Evolutionary conservation across 2,329 filamentous ascomycete species (phyloP).

Genomic region (Ophiostoma tasmaniense): DNA sequence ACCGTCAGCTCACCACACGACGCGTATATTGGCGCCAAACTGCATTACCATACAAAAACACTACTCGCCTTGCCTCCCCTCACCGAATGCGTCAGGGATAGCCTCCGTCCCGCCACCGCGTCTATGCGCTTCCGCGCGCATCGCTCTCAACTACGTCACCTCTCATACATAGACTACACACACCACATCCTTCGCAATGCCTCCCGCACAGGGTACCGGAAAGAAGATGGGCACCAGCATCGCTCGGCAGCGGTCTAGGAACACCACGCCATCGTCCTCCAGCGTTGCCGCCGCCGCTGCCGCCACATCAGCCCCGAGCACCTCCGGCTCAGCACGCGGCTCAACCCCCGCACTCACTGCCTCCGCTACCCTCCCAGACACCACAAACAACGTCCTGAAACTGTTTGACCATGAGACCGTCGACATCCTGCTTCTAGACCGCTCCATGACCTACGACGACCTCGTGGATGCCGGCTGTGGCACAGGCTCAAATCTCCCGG

Average conservation of each 20-base stretch:
- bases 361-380: slow-evolving; percentile 45
- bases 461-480: slow-evolving; percentile 52
- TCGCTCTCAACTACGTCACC: background rate
- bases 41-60: background rate
- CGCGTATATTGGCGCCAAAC: background rate
- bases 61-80: background rate
- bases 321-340: slow-evolving; percentile 24
- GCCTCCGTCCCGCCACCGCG: background rate
- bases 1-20: background rate
- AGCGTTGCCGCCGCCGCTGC: slow-evolving; percentile 15
- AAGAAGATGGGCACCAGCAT: slow-evolving; percentile 57
- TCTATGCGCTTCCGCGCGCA: slow-evolving; percentile 3
- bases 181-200: background rate
- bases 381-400: slow-evolving; percentile 50
- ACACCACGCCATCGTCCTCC: slow-evolving; percentile 57
- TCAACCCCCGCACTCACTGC: slow-evolving; percentile 29
- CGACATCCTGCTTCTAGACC: background rate
- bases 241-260: slow-evolving; percentile 61
- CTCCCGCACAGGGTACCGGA: slow-evolving; percentile 30
- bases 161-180: background rate
- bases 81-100: background rate
- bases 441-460: slow-evolving; percentile 53
- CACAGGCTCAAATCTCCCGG: slow-evolving; percentile 49
- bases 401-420: slow-evolving; percentile 49
- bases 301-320: slow-evolving; percentile 22